phyloP scores from a whole-genome alignment of 2,329 filamentous ascomycete genomes.

The Calonectria pteridis region DNA sequence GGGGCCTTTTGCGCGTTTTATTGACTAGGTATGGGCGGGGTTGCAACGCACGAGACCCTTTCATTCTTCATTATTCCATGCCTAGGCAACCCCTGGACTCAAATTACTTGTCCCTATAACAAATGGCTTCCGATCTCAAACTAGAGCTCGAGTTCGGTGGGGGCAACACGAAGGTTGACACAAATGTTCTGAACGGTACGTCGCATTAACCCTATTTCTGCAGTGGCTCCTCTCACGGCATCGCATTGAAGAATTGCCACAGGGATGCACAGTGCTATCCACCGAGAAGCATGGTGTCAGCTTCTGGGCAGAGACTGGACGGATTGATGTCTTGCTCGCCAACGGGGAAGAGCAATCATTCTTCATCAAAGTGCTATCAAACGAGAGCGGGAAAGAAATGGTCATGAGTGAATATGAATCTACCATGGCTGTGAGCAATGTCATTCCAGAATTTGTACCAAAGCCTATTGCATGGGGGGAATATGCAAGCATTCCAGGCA shows the following conservation, averaged over 20 bases:
- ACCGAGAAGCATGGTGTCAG: constrained; percentile 49
- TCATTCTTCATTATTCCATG: neutral
- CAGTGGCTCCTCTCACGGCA: neutral
- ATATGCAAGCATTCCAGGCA: constrained; percentile 14
- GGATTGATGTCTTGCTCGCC: constrained; percentile 45
- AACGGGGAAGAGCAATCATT: constrained; percentile 45
- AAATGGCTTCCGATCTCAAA: constrained; percentile 41
- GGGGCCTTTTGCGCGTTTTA: neutral
- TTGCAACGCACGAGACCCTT: neutral
- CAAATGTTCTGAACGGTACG: constrained; percentile 27
- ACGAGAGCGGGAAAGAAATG: constrained; percentile 21
- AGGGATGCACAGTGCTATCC: constrained; percentile 46
- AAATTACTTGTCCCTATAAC: neutral
- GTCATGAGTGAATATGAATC: constrained; percentile 27
- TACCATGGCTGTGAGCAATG: constrained; percentile 9
- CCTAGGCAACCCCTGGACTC: neutral
- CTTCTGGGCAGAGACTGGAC: constrained; percentile 51
- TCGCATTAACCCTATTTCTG: neutral
- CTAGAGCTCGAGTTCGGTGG: constrained; percentile 27
- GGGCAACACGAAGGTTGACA: constrained; percentile 21
- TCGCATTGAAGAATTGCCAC: constrained; percentile 45
- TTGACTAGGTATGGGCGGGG: neutral
- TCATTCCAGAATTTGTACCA: constrained; percentile 25
- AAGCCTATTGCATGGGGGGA: constrained; percentile 28
- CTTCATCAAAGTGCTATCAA: constrained; percentile 38